Base-by-base conservation (phyloP, 805 yeast species). In the Wickerhamiella dianesei region DNA sequence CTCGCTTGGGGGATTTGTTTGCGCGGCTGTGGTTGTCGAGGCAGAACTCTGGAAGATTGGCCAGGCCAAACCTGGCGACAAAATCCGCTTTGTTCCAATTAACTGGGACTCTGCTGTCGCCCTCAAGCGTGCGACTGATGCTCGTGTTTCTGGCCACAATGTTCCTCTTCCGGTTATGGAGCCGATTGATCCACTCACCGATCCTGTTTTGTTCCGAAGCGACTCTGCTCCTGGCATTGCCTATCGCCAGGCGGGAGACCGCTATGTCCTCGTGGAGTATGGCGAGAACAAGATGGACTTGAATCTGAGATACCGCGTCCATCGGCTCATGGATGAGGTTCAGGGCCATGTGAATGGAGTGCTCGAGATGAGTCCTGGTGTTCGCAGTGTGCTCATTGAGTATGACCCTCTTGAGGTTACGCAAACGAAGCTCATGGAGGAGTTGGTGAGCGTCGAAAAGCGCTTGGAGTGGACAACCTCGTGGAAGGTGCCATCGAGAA, bases 21-120 rank as follows among this genome's bases (percentile, higher is more conserved):
- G 97, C 66, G 82, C 87, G 61, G 96, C 94, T 6, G 96, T 92
- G 50, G 95, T 92, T 53, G 83, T 86, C 13, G 94, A 87, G 59
- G 85, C 94, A 37, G 98, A 92, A 68, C 77, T 92, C 81, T 89
- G 97, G 97, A 92, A 92, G 69, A 83, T 92, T 60, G 98, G 98
- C 42, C 97, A 89, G 68, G 88, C 85, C 40, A 88, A 84, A 64
- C 96, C 97, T 3, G 97, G 97, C 59, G 97, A 92, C 59, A 57
- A 64, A 43, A 78, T 89, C 50, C 75, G 75, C 54, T 89, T 92
- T 70, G 77, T 78, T 48, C 95, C 96, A 35, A 72, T 92, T 40
- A 58, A 77, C 14, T 81, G 75, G 56, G 78, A 75, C 25, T 66
- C 73, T 48, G 96, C 97, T 4, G 69, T 82, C 53, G 62, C 62